Conservation (phyloP, 2,329 filamentous ascomycete genomes). For the Septoria linicola region DNA sequence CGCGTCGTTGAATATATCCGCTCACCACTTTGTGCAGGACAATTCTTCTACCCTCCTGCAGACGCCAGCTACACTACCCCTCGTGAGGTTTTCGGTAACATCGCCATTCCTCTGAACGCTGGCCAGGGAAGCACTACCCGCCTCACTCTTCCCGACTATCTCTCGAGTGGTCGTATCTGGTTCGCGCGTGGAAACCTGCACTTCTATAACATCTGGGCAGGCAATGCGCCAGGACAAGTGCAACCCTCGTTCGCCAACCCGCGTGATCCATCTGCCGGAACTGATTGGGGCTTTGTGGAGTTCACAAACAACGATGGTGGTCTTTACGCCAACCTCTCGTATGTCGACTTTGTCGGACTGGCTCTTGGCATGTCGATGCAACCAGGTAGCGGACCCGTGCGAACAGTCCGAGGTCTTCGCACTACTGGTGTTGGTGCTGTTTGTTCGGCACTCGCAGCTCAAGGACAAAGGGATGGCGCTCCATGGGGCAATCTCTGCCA, state of each 20-base stretch:
- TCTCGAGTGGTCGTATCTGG: conserved; percentile 48
- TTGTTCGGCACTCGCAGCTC: conserved; percentile 54
- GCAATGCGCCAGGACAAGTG: conserved; percentile 43
- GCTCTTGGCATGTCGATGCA: conserved; percentile 55
- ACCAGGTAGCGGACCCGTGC: conserved; percentile 46
- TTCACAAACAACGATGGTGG: conserved; percentile 47
- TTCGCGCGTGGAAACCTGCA: conserved; percentile 46
- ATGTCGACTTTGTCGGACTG: conserved; percentile 42
- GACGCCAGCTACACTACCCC: conserved; percentile 36
- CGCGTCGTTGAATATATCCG: background rate
- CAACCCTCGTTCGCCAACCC: conserved; percentile 48
- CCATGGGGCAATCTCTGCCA: conserved; percentile 64
- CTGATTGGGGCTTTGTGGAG: conserved; percentile 46
- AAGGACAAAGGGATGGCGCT: conserved; percentile 55
- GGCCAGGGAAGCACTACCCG: conserved; percentile 42
- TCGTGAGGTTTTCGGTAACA: conserved; percentile 39
- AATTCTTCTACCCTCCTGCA: conserved; percentile 46
- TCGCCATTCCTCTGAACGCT: conserved; percentile 44
- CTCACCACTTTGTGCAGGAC: conserved; percentile 23
- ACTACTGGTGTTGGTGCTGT: conserved; percentile 57
- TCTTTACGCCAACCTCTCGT: conserved; percentile 45
- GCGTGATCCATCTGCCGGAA: conserved; percentile 42
- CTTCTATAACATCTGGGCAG: conserved; percentile 45
- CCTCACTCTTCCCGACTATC: conserved; percentile 49
- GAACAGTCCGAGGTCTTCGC: conserved; percentile 59